Percentiles rank a stretch among this genome's conserved stretches.
Evolutionary conservation across 306 rosid species (phyloP).

Genomic region (Malus domestica): DNA sequence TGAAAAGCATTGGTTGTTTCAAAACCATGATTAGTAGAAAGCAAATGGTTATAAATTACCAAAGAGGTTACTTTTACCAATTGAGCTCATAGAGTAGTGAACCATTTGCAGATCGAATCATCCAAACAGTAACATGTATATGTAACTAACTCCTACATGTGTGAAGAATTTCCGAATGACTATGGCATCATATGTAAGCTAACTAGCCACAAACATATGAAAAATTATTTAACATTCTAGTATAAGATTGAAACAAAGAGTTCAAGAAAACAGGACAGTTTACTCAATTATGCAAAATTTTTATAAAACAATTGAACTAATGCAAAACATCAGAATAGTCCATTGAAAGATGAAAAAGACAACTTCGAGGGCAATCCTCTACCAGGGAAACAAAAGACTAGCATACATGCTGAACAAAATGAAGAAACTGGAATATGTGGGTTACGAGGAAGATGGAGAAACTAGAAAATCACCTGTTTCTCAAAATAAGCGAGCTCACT

Average conservation of each 20-base stretch:
- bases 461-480: slow-evolving; percentile 57
- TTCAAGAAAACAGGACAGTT: not conserved
- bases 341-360: not conserved
- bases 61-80: not conserved
- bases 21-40: not conserved
- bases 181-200: not conserved
- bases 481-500: slow-evolving; percentile 68
- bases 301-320: not conserved
- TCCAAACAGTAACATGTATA: not conserved
- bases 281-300: not conserved
- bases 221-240: not conserved
- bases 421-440: not conserved
- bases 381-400: not conserved
- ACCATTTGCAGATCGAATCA: not conserved
- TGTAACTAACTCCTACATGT: not conserved
- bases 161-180: not conserved
- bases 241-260: not conserved
- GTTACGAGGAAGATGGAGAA: slow-evolving; percentile 12
- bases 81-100: not conserved
- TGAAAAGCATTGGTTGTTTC: not conserved
- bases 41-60: not conserved
- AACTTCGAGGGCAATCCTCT: not conserved
- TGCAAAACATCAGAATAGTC: not conserved
- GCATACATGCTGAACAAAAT: not conserved
- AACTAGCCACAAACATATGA: not conserved